phyloP scores from a whole-genome alignment of 306 rosid species.

The Luffa acutangula region DNA sequence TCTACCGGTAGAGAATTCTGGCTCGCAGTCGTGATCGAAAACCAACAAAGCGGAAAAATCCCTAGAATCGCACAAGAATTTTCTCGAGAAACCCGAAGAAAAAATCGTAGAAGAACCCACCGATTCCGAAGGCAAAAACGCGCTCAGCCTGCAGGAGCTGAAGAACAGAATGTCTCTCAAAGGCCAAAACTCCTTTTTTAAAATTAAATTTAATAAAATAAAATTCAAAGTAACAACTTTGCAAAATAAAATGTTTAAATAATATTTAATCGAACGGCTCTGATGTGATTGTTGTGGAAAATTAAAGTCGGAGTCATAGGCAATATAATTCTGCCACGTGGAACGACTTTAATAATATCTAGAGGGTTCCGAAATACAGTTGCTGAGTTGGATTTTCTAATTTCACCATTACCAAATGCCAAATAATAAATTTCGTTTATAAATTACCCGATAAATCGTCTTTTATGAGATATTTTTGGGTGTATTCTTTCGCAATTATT shows the following conservation, averaged over 20 bases:
- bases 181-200: not conserved
- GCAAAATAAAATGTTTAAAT: not conserved
- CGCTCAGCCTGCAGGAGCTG: slow-evolving; percentile 5
- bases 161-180: not conserved
- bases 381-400: not conserved
- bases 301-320: not conserved
- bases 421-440: not conserved
- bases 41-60: not conserved
- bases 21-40: not conserved
- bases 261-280: slow-evolving; percentile 6
- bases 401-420: not conserved
- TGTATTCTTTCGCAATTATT: not conserved
- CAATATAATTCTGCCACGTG: not conserved
- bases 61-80: slow-evolving; percentile 2
- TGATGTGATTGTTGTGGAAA: slow-evolving; percentile 18
- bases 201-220: not conserved
- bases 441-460: not conserved
- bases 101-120: not conserved
- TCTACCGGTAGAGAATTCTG: not conserved
- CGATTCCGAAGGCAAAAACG: not conserved
- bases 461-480: not conserved
- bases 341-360: not conserved
- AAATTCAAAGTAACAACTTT: not conserved
- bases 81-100: not conserved
- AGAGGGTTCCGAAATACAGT: slow-evolving; percentile 12